Base-by-base conservation (phyloP, 2,329 filamentous ascomycete genomes). In the Diaporthe velutina region DNA sequence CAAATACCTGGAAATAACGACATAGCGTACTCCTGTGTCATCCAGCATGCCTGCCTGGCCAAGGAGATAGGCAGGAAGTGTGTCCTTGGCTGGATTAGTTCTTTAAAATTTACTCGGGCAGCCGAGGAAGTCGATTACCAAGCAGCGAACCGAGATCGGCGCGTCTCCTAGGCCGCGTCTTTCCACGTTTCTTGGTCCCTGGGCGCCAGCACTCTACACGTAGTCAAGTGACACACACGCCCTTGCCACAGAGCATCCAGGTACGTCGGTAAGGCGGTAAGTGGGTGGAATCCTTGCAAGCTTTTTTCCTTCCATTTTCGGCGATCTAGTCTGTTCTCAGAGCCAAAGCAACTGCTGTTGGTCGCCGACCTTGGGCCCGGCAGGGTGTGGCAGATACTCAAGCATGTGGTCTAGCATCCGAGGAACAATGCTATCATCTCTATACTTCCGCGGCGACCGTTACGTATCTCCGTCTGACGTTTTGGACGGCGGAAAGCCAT, bases 61-160 rank as follows among this genome's bases (percentile, higher is more conserved):
- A 67, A 67, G 45, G 45, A 38, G 61, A 67, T 67, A 67, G n/a
- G 45, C 42, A 22, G 28, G 15, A 67, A 35, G 45, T 17, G 45
- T 19, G 28, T 67, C 22, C 30, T 28, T 67, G 45, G 42, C 28
- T 52, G 45, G 58, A 22, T 42, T 42, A 40, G 58, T 61, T 28
- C 58, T 17, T 42, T 22, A 42, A 42, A 8, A 66, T 35, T 50
- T 48, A 35, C 28, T 35, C n/a, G 61, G 17, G 61, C 42, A 50
- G 42, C 42, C 45, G 45, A 67, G 22, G n/a, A 52, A 12, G 33
- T 68, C 15, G 48, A 72, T 72, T 64, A 72, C 70, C 45, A 72
- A 72, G 70, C 70, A 72, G 17, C 9, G 15, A 64, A n/a, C 45
- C 57, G 57, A 64, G 25, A 72, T 72, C 57, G 70, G 70, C 28